phyloP scores from a whole-genome alignment of 495 filamentous ascomycete genomes.

The Lindgomyces ingoldianus region DNA sequence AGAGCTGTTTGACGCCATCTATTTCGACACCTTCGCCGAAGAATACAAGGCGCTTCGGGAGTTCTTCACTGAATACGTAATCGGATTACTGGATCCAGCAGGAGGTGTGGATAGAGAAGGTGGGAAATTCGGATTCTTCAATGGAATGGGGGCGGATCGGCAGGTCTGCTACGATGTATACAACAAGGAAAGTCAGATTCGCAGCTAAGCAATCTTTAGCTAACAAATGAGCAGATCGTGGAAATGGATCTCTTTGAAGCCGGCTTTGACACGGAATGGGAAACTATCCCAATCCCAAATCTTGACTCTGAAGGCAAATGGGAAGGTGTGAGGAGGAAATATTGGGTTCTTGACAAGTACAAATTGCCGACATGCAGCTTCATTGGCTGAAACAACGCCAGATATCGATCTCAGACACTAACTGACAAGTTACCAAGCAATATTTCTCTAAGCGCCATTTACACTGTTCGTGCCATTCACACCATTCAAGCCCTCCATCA shows the following conservation, averaged over 20 bases:
- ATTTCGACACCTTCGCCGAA: constrained; percentile 98
- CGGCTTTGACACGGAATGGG: constrained; percentile 87
- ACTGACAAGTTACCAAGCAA: too few relatives aligned
- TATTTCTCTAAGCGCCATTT: too few relatives aligned
- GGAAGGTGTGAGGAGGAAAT: constrained; percentile 81
- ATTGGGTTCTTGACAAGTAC: constrained; percentile 83
- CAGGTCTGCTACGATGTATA: constrained; percentile 96
- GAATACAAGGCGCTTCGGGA: constrained; percentile 78
- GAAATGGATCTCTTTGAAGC: constrained; percentile 92
- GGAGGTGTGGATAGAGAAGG: constrained; percentile 45
- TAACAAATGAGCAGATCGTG: constrained; percentile 55
- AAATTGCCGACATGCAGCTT: constrained; percentile 60
- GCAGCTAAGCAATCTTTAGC: neutral
- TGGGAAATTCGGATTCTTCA: constrained; percentile 86
- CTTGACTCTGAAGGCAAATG: constrained; percentile 64
- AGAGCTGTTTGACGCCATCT: constrained; percentile 83
- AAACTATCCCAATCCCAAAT: constrained; percentile 69
- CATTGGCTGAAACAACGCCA: constrained; percentile 33
- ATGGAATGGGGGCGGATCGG: constrained; percentile 90
- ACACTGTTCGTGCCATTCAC: constrained; percentile 17
- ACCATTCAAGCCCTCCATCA: constrained; percentile 20
- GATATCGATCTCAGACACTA: constrained; percentile 12
- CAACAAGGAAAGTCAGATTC: constrained; percentile 53
- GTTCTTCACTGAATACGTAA: constrained; percentile 87
- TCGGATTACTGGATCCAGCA: constrained; percentile 66